phyloP scores from a whole-genome alignment of 495 filamentous ascomycete genomes.

The Aspergillus baeticus region DNA sequence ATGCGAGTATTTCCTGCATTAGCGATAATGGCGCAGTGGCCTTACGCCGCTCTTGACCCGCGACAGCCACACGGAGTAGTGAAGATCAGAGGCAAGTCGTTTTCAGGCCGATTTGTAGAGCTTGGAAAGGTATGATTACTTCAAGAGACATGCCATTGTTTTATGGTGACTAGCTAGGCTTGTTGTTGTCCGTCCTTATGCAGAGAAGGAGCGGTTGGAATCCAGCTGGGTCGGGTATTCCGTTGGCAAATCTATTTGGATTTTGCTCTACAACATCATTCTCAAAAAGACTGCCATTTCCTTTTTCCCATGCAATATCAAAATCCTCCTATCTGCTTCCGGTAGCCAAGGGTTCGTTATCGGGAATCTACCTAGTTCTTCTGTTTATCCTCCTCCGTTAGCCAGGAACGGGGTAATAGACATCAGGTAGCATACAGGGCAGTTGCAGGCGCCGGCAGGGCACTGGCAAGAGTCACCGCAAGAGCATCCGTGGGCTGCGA shows the following conservation, averaged over 20 bases:
- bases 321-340: too few species aligned
- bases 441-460: slow-evolving; percentile 45
- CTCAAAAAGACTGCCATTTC: too few species aligned
- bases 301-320: too few species aligned
- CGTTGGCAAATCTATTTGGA: too few species aligned
- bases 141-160: too few species aligned
- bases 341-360: too few species aligned
- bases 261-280: too few species aligned
- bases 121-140: neutral
- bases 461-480: slow-evolving; percentile 48
- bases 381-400: neutral
- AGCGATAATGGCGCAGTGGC: slow-evolving; percentile 8
- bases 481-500: slow-evolving; percentile 42
- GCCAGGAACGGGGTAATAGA: neutral
- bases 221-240: too few species aligned
- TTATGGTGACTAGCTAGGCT: too few species aligned
- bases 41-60: neutral
- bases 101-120: neutral
- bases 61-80: slow-evolving; percentile 6
- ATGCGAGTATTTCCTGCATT: slow-evolving; percentile 10
- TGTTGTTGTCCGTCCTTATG: too few species aligned
- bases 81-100: neutral
- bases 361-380: slow-evolving; percentile 4
- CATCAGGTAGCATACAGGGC: slow-evolving; percentile 37
- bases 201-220: too few species aligned